Evolutionary conservation across 2,329 filamentous ascomycete genomes (phyloP), one percentile per base, ranked within the genome.

Genomic region (Neofusicoccum sp.): DNA sequence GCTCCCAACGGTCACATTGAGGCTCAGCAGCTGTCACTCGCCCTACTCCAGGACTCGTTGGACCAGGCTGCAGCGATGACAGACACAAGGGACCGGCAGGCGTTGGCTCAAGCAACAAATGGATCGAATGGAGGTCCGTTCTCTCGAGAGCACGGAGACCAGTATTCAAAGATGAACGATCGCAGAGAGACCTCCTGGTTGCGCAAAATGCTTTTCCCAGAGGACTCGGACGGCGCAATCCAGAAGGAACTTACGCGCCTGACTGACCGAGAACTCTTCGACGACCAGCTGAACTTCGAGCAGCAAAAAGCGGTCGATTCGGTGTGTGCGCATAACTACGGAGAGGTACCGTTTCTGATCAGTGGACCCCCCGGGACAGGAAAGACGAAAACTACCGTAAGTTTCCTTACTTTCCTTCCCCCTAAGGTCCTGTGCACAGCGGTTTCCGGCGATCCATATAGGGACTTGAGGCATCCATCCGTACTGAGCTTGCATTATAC

Each of bases 351-450:
- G 3, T 83, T 79, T 65, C 71, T 83, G 8, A 79, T 83, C 16
- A 78, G 76, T 6, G 81, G 81, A 0, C 81, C 81, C 8, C 81
- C 81, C 9, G 81, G 81, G n/a, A 83, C 81, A 6, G 81, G 81
- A 0, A 83, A 84, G 67, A 83, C 81, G 7, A 83, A 82, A 64
- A 83, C 80, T 2, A 67, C 83, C 1, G 80, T 82, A 44, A 44
- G 52, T 56, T 7, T n/a, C 36, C 31, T 52, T 9, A 34, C 4
- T 36, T 34, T n/a, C 9, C 22, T 22, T 22, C 22, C 22, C 22
- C 22, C 22, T 22, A 22, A 22, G 22, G 2, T 22, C 22, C 22
- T 22, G 22, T 22, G 22, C 22, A 22, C 22, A 22, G 22, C 22
- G 22, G 22, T 22, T 22, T 22, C 22, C 22, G 2, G 22, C 22